These are phyloP conservation scores for Gryganskiella cystojenkinii DNA, from an alignment of 192 early-diverging fungal genomes.

Conservation along the genomic window DNA sequence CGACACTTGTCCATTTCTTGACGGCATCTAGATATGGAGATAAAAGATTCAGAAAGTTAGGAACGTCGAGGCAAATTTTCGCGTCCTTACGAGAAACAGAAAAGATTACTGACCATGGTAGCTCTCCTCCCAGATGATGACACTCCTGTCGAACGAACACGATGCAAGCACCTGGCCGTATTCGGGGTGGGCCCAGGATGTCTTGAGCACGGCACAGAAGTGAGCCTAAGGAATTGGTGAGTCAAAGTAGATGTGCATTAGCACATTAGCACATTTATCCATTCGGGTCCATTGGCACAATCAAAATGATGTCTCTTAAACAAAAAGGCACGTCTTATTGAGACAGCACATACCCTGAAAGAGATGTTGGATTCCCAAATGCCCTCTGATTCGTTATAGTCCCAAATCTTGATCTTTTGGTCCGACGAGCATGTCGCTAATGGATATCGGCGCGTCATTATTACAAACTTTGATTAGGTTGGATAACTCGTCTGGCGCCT, in stretches of 20 bases:
- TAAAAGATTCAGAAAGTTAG: too few relatives aligned
- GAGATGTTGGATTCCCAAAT: constrained; percentile 84
- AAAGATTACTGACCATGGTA: constrained; percentile 64
- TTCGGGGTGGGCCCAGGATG: constrained; percentile 98
- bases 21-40: constrained; percentile 53
- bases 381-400: constrained; percentile 72
- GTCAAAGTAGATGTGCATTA: not conserved
- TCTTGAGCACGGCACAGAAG: constrained; percentile 85
- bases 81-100: constrained; percentile 48
- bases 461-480: too few relatives aligned
- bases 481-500: too few relatives aligned
- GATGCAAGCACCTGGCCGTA: constrained; percentile 92
- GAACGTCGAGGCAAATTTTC: too few relatives aligned
- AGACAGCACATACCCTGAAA: constrained; percentile 74
- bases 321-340: too few relatives aligned
- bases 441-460: too few relatives aligned
- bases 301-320: too few relatives aligned
- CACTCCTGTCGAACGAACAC: constrained; percentile 92
- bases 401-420: constrained; percentile 95
- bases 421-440: constrained; percentile 93
- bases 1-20: constrained; percentile 75
- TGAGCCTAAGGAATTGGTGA: constrained; percentile 77
- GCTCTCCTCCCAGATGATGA: constrained; percentile 93
- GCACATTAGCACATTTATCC: not conserved
- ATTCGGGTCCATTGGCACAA: not conserved